Base-by-base conservation (phyloP, 2,329 filamentous ascomycete genomes). In the Sphaceloma murrayae region DNA sequence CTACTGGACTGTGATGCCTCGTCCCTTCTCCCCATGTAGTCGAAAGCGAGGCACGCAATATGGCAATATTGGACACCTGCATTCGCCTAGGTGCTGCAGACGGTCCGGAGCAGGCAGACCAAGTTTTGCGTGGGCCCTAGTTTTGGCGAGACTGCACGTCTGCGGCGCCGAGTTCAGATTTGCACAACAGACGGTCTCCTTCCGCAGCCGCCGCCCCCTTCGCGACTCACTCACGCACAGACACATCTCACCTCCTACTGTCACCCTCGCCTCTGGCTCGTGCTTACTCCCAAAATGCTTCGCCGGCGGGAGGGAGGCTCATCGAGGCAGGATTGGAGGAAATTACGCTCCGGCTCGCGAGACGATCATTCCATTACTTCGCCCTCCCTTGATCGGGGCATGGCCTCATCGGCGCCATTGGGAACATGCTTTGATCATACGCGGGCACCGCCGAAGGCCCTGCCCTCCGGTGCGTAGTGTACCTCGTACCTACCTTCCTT, bases 231-330 rank as follows among this genome's bases (percentile, higher is more conserved):
- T 17, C 34, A 11, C 14, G 36, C 36, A 40, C 36, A 11, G 22
- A 6, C 26, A 13, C 36, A 40, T 17, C 36, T 40, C 36, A 40
- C 24, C 36, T 26, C 24, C 30, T 26, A 16, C 19, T 16, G 14
- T 26, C 17, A 40, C 18, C 7, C 24, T 27, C 6, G 24, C 24
- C n/a, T 40, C 14, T 40, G 36, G 36, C 36, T 40, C 36, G 36
- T 40, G 36, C 36, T 16, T 26, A 11, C 14, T 40, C 36, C 36
- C 36, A 29, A 30, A 40, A 26, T 22, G 36, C 36, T 40, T 3
- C 36, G 36, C 36, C 36, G 24, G 36, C 36, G 36, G 36, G 36
- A n/a, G n/a, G n/a, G n/a, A n/a, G n/a, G n/a, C n/a, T 40, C 36
- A 26, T 30, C 24, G 18, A 40, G 36, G 36, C 36, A 40, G 36